A percentile compares a stretch with the other conserved stretches of the same genome.
Conservation (phyloP, 2,329 filamentous ascomycete species). For the Fusarium sp. region DNA sequence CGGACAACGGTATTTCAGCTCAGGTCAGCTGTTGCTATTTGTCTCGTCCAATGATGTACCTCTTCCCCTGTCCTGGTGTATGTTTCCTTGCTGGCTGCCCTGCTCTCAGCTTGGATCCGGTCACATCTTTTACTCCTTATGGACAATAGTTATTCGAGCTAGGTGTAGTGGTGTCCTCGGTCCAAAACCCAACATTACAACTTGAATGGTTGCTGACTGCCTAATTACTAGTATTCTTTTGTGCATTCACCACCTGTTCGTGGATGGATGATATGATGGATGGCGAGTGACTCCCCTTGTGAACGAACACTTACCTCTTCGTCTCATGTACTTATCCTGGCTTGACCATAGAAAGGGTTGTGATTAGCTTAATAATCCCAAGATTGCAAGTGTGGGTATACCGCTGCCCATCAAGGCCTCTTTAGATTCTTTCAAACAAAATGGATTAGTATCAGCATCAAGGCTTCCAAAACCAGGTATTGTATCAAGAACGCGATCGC, state of each 20-base stretch:
- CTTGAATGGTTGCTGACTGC: not conserved
- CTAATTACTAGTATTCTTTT: not conserved
- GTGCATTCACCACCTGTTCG: not conserved
- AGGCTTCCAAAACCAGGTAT: constrained; percentile 3
- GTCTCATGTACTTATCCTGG: not conserved
- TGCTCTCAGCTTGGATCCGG: constrained; percentile 29
- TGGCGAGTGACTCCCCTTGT: not conserved
- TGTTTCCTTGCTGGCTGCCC: constrained; percentile 24
- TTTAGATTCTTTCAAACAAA: constrained; percentile 10
- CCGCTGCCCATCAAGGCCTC: constrained; percentile 12
- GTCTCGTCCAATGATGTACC: constrained; percentile 26
- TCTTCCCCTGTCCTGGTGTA: constrained; percentile 28
- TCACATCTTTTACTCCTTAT: constrained; percentile 30
- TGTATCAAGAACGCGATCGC: constrained; percentile 2
- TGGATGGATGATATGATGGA: not conserved
- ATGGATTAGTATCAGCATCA: constrained; percentile 7
- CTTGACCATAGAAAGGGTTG: not conserved
- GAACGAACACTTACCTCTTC: constrained; percentile 1
- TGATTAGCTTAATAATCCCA: constrained; percentile 2
- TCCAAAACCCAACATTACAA: not conserved
- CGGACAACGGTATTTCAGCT: constrained; percentile 44
- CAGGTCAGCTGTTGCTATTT: constrained; percentile 39
- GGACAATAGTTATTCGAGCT: constrained; percentile 10
- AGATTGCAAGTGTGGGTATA: constrained; percentile 5
- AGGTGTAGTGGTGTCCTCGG: not conserved